phyloP scores from a whole-genome alignment of 352 stramenopile genomes.

The Blastocystis sp. region DNA sequence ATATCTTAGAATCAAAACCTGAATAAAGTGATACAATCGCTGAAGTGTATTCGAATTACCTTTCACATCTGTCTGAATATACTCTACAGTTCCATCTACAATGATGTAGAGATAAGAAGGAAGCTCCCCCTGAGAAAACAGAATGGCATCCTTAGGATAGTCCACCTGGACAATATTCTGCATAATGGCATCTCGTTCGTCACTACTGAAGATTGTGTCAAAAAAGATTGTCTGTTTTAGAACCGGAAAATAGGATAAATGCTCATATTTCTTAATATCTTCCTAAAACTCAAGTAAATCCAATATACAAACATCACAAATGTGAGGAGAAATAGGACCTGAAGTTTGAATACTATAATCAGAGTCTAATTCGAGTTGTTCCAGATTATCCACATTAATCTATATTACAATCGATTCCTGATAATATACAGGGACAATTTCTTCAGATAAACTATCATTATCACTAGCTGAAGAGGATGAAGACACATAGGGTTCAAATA shows the following conservation, averaged over 20 bases:
- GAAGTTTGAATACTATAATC: slow-evolving; percentile 5
- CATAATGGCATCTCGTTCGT: slow-evolving; percentile 28
- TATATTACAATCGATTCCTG: background rate
- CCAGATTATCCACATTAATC: slow-evolving; percentile 59
- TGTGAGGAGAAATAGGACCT: background rate
- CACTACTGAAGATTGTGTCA: slow-evolving; percentile 10
- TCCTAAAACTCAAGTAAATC: background rate
- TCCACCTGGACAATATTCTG: slow-evolving; percentile 14
- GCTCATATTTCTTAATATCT: slow-evolving; percentile 28
- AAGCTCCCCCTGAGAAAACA: slow-evolving; percentile 55
- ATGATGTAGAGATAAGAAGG: slow-evolving; percentile 27
- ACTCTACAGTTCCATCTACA: slow-evolving; percentile 44
- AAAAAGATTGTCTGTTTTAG: slow-evolving; percentile 50
- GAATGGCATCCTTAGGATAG: slow-evolving; percentile 39
- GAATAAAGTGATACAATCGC: background rate
- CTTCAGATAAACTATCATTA: slow-evolving; percentile 52
- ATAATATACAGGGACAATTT: slow-evolving; percentile 21
- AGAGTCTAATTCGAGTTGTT: slow-evolving; percentile 40
- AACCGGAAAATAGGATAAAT: slow-evolving; percentile 37
- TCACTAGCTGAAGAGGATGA: slow-evolving; percentile 36
- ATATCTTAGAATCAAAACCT: background rate
- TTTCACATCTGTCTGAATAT: slow-evolving; percentile 38
- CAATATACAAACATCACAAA: background rate
- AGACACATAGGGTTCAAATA: slow-evolving; percentile 50
- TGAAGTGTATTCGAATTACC: slow-evolving; percentile 47